These are phyloP conservation scores for Calonectria pauciramosa DNA, from an alignment of 2,329 filamentous ascomycete species.

Conservation along the genomic window DNA sequence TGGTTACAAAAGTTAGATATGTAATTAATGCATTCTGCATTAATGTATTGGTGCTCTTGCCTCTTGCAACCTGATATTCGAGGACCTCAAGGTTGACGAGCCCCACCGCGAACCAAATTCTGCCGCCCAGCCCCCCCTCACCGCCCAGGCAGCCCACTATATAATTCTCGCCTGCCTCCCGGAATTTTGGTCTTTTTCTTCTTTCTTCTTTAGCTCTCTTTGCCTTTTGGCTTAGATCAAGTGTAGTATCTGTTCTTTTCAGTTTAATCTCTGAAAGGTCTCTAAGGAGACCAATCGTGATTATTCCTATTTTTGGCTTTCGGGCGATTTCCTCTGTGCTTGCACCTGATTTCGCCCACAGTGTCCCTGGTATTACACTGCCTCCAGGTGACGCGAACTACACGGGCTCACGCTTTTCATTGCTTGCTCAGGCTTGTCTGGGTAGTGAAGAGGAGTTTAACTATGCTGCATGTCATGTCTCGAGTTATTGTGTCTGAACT, in stretches of 20 bases:
- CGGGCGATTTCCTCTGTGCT: slow-evolving; percentile 53
- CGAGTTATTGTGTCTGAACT: too few relatives aligned
- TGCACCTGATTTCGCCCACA: slow-evolving; percentile 52
- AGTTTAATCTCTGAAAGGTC: slow-evolving; percentile 95
- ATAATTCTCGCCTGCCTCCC: slow-evolving; percentile 30
- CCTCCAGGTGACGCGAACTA: slow-evolving; percentile 56
- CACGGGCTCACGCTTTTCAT: slow-evolving; percentile 50
- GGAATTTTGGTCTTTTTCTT: slow-evolving; percentile 38
- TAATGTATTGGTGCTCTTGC: neutral
- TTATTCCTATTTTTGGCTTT: slow-evolving; percentile 77
- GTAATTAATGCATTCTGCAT: neutral
- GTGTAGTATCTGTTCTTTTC: slow-evolving; percentile 98
- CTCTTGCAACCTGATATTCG: neutral
- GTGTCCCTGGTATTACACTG: slow-evolving; percentile 59
- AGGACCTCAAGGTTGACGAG: neutral
- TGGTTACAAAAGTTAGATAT: neutral
- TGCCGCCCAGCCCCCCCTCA: slow-evolving; percentile 43
- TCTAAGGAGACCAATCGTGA: slow-evolving; percentile 79
- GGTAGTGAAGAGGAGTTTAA: slow-evolving; percentile 50
- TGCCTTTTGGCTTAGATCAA: slow-evolving; percentile 85
- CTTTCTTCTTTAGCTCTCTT: slow-evolving; percentile 59
- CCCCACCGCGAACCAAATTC: slow-evolving; percentile 33
- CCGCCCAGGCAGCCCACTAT: slow-evolving; percentile 42
- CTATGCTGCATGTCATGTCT: too few relatives aligned
- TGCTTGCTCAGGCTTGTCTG: slow-evolving; percentile 50